A percentile compares a stretch with the other conserved stretches of the same genome.
These are phyloP conservation scores for Calocera cornea DNA, from an alignment of 768 basidiomycete species.

Conservation along the genomic window DNA sequence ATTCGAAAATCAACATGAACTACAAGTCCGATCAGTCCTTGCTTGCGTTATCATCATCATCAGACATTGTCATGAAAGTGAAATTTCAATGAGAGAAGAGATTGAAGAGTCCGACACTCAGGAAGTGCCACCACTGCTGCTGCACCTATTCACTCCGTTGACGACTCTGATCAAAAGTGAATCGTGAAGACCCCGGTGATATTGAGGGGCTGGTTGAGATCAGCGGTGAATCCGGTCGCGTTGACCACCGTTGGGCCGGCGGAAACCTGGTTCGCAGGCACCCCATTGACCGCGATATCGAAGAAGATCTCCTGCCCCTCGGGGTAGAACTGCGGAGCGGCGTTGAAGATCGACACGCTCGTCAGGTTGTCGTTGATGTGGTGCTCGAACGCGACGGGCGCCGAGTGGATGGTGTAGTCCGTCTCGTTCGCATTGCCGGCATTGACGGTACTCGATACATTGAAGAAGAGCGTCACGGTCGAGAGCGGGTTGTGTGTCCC, in stretches of 20 bases:
- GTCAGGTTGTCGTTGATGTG: constrained; percentile 2
- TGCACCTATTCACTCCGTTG: neutral
- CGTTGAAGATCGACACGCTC: neutral
- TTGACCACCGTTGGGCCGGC: neutral
- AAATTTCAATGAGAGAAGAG: no score
- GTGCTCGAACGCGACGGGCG: neutral
- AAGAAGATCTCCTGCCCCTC: constrained; percentile 3
- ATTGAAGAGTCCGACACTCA: no score
- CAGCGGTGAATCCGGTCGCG: neutral
- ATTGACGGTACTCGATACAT: neutral
- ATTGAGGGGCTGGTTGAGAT: neutral
- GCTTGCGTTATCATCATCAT: no score
- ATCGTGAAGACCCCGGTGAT: neutral
- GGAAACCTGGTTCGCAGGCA: neutral
- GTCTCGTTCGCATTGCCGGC: neutral
- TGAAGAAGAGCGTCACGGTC: neutral
- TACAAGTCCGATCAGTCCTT: no score
- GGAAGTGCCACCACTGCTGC: no score
- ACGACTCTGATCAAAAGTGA: neutral
- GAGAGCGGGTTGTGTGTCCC: neutral
- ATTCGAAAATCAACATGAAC: no score
- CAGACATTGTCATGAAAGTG: no score
- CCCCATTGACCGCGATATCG: neutral
- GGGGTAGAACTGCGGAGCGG: neutral
- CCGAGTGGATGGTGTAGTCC: neutral